phyloP scores from a whole-genome alignment of 169 alveolate species.

The Amoebophrya sp. region DNA sequence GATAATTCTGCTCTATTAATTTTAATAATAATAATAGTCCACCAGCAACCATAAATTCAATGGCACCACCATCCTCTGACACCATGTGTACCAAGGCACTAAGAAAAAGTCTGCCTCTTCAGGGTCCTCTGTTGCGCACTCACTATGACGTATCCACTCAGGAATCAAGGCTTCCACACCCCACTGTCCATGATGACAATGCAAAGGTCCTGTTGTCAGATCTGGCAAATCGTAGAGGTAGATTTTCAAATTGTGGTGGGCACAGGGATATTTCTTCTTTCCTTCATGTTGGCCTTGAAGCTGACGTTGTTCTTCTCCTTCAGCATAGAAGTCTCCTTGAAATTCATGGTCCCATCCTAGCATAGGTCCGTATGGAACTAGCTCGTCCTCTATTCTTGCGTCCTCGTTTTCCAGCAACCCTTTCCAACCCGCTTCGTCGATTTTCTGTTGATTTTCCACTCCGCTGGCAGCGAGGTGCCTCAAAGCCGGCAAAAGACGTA shows the following conservation, averaged over 20 bases:
- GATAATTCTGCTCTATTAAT: no score
- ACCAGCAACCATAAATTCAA: no score
- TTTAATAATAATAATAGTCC: no score
- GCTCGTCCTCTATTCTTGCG: not conserved
- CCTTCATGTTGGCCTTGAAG: not conserved
- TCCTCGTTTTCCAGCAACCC: slow-evolving; percentile 13
- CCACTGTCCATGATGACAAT: not conserved
- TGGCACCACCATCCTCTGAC: slow-evolving; percentile 3
- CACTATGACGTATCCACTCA: not conserved
- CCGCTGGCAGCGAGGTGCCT: not conserved
- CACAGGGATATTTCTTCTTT: not conserved
- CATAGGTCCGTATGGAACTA: not conserved
- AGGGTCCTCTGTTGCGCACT: not conserved
- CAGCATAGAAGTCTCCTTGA: not conserved
- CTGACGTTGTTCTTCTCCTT: no score
- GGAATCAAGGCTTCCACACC: not conserved
- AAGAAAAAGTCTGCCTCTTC: not conserved
- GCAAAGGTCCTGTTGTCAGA: not conserved
- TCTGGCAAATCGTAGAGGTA: not conserved
- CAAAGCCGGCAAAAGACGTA: not conserved
- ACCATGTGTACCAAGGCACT: slow-evolving; percentile 17
- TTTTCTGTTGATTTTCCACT: not conserved
- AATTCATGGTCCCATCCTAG: not conserved
- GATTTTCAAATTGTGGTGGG: not conserved
- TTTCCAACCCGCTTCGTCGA: not conserved